A percentile compares a stretch with the other conserved stretches of the same genome.
Evolutionary conservation across 2,329 filamentous ascomycete species (phyloP).

Genomic region (Ophioceras dolichostomum): DNA sequence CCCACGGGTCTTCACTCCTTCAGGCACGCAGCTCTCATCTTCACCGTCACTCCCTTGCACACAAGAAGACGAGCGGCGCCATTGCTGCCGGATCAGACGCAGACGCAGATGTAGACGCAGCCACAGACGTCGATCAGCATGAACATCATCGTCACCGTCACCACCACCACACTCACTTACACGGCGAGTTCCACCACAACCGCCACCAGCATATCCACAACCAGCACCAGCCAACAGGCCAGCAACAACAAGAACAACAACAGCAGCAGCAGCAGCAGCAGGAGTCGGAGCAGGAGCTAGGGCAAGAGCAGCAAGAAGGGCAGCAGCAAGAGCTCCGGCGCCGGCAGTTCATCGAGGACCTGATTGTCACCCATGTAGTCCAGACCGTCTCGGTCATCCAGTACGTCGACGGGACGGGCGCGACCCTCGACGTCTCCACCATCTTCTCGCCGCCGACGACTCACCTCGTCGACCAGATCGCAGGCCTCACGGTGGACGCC

Average conservation of each 20-base stretch:
- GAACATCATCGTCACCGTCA: background rate
- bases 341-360: conserved; percentile 14
- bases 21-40: conserved; percentile 25
- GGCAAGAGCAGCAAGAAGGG: background rate
- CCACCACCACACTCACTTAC: background rate
- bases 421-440: conserved; percentile 30
- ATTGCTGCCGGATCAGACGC: background rate
- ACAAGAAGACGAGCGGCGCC: conserved; percentile 8
- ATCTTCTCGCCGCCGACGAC: conserved; percentile 23
- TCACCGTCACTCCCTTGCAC: conserved; percentile 18
- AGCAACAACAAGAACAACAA: conserved; percentile 2
- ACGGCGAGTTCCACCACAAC: too few species aligned
- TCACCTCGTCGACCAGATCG: conserved; percentile 20
- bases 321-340: conserved; percentile 12
- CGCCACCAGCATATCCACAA: too few species aligned
- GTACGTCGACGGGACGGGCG: conserved; percentile 34
- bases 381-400: conserved; percentile 44
- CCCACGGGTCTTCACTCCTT: conserved; percentile 34
- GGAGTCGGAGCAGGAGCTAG: background rate
- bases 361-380: conserved; percentile 32
- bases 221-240: too few species aligned
- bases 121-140: conserved; percentile 9
- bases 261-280: background rate
- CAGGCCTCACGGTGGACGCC: conserved; percentile 20
- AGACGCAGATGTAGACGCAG: background rate